phyloP scores from a whole-genome alignment of 2,329 filamentous ascomycete species.

The Venturia aucupariae region DNA sequence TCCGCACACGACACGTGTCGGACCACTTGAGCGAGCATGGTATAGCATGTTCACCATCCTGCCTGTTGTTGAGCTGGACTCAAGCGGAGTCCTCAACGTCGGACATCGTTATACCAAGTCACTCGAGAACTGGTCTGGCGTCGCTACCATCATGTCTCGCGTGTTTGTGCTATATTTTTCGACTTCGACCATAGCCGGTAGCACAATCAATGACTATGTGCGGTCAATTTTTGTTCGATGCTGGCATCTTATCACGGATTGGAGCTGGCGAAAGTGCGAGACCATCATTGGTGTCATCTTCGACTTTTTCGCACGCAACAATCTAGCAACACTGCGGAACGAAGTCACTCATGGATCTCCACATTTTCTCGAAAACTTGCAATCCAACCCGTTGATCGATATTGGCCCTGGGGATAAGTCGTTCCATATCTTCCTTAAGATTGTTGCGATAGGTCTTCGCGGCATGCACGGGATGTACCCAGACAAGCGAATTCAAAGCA shows the following conservation, averaged over 20 bases:
- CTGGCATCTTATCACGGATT: constrained; percentile 42
- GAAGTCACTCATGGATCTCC: constrained; percentile 46
- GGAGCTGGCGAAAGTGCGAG: constrained; percentile 51
- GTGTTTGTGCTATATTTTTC: constrained; percentile 39
- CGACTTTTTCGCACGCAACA: constrained; percentile 50
- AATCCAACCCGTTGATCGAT: constrained; percentile 34
- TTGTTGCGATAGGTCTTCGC: constrained; percentile 41
- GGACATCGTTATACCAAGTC: constrained; percentile 31
- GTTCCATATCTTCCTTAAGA: constrained; percentile 52
- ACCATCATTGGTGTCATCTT: constrained; percentile 44
- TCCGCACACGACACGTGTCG: constrained; percentile 21
- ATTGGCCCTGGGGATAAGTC: constrained; percentile 41
- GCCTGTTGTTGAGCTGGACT: constrained; percentile 45
- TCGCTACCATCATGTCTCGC: constrained; percentile 37
- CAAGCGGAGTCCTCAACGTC: constrained; percentile 36
- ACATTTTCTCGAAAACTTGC: constrained; percentile 43
- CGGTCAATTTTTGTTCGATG: constrained; percentile 44
- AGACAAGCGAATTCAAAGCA: constrained; percentile 46
- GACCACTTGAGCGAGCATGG: constrained; percentile 30
- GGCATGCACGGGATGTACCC: constrained; percentile 38
- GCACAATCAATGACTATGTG: constrained; percentile 47
- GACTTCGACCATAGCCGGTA: constrained; percentile 30
- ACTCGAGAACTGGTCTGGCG: constrained; percentile 42
- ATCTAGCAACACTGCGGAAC: constrained; percentile 41
- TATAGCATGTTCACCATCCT: constrained; percentile 43